These are phyloP conservation scores for Cadophora gregata DNA, from an alignment of 2,329 filamentous ascomycete genomes.

Conservation along the genomic window DNA sequence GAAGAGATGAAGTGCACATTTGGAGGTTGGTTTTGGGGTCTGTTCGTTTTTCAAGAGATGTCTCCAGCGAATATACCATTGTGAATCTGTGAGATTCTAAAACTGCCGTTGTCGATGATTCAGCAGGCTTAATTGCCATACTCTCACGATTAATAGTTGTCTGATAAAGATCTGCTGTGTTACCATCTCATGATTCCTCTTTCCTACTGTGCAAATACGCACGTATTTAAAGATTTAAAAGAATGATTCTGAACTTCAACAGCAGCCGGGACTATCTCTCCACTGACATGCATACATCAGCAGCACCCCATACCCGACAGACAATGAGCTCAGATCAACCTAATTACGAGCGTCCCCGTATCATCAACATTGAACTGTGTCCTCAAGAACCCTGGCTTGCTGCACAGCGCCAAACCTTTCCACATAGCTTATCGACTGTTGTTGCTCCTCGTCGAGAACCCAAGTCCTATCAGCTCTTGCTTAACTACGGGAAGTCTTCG, in stretches of 20 bases:
- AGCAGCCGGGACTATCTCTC: background rate
- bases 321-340: background rate
- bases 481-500: background rate
- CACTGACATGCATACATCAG: background rate
- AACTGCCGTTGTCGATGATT: background rate
- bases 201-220: background rate
- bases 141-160: background rate
- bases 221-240: background rate
- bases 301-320: background rate
- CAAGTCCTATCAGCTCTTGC: background rate
- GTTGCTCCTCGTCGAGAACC: background rate
- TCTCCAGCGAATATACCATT: background rate
- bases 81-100: background rate
- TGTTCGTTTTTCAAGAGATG: background rate
- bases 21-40: background rate
- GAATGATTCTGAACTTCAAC: background rate
- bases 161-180: background rate
- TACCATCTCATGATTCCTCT: background rate
- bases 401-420: background rate
- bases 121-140: background rate
- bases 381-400: background rate
- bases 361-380: slow-evolving; percentile 3
- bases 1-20: slow-evolving; percentile 55
- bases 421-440: no score
- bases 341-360: background rate